Conservation (phyloP, 2,329 filamentous ascomycete genomes). For the Trichoderma koningiopsis region DNA sequence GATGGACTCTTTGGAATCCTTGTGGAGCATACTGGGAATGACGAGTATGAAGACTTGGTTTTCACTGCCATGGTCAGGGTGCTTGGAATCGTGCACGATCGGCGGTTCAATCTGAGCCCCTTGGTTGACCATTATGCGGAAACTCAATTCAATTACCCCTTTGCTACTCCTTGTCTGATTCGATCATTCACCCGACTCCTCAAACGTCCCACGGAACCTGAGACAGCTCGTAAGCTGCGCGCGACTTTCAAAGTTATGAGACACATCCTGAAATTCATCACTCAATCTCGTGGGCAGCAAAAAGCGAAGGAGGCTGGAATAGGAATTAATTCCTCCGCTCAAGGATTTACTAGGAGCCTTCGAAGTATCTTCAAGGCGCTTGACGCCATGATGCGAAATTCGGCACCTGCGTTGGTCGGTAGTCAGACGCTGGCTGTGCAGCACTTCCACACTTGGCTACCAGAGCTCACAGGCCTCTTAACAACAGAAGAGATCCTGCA, state of each 20-base stretch:
- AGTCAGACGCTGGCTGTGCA: conserved; percentile 95
- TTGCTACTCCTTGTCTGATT: conserved; percentile 84
- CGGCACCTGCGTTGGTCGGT: conserved; percentile 81
- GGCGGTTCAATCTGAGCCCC: conserved; percentile 87
- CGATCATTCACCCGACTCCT: conserved; percentile 84
- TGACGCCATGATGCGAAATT: conserved; percentile 85
- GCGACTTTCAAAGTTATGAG: conserved; percentile 94
- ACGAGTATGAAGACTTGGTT: conserved; percentile 89
- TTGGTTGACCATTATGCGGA: conserved; percentile 91
- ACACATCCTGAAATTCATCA: conserved; percentile 92
- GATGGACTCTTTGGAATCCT: conserved; percentile 89
- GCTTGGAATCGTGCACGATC: conserved; percentile 89
- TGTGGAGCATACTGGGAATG: conserved; percentile 86
- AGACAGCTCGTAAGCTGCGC: conserved; percentile 80
- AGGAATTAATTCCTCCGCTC: conserved; percentile 74
- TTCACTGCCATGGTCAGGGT: conserved; percentile 90
- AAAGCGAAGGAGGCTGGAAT: conserved; percentile 86
- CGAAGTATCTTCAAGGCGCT: conserved; percentile 87
- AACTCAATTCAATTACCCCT: conserved; percentile 87
- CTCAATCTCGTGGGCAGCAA: conserved; percentile 83
- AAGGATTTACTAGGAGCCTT: conserved; percentile 78
- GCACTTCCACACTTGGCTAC: conserved; percentile 97
- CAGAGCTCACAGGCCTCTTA: conserved; percentile 78
- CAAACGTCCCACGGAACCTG: conserved; percentile 77
- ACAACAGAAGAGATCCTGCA: conserved; percentile 83